Evolutionary conservation across 495 filamentous ascomycete genomes (phyloP), one percentile per base, ranked within the genome.

Genomic region (Neurospora terricola): DNA sequence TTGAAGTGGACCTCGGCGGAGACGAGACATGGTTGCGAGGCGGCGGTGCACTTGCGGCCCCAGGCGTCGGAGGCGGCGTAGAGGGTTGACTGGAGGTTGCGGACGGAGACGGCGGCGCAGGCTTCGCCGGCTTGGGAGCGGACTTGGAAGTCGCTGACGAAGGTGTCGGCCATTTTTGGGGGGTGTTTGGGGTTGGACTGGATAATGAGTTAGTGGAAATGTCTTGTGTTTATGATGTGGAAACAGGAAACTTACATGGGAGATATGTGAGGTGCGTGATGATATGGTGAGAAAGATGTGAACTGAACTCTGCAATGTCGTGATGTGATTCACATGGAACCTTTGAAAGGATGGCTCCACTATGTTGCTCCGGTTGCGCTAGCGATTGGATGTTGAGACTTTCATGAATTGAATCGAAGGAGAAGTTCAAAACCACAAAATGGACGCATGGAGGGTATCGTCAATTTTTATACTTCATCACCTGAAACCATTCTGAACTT

Each of bases 1-100:
- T 76, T 74, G 39, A 91, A 83, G 0, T 78, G 82, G 2, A 91
- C 75, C 11, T 83, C 81, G 39, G 86, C 80, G 1, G 87, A 88
- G 10, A 91, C 70, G 3, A 85, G 77, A 6, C 85, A 80, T 2
- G 89, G 89, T 77, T 92, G 90, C 0, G 54, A 14, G 1, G 16
- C 27, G 6, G 79, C 34, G 71, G 83, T 84, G 45, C 76, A 54
- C 0, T 72, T 18, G 3, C 89, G 84, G 14, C 86, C 84, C 89
- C 89, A 92, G 48, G 85, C 88, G 79, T 91, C 89, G 3, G 76
- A 78, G 38, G 82, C 84, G 8, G 83, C 81, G 70, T 69, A 76
- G 30, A 86, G 78, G 23, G 83, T 80, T 45, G 81, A 76, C n/a
- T n/a, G n/a, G 0, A 91, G 84, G 78, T 90, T 88, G 10, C 79